Evolutionary conservation across 805 yeast genomes (phyloP).

Genomic region (Hanseniaspora taiwanica): DNA sequence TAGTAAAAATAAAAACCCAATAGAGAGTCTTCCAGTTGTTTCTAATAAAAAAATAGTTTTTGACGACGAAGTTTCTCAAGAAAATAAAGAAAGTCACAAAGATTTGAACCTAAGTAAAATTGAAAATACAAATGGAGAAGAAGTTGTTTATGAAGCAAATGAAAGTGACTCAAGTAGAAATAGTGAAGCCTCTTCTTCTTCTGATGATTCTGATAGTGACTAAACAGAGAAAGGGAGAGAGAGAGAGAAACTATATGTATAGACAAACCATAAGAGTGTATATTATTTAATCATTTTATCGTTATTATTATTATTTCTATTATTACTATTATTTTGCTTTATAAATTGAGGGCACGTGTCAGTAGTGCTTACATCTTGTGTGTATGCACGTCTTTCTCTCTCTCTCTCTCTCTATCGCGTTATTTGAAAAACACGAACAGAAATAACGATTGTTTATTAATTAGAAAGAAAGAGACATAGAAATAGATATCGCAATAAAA

Average conservation of each 20-base stretch:
- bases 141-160: conserved; percentile 22
- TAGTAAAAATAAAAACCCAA: conserved; percentile 26
- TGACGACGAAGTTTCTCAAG: conserved; percentile 29
- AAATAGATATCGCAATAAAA: too few species aligned
- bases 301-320: too few species aligned
- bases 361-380: too few species aligned
- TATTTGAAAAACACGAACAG: too few species aligned
- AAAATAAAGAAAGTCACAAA: conserved; percentile 24
- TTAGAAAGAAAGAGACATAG: not conserved
- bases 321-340: too few species aligned
- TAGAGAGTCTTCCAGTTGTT: conserved; percentile 41
- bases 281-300: too few species aligned
- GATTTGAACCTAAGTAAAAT: conserved; percentile 20
- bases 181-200: conserved; percentile 7
- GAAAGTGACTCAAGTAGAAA: conserved; percentile 11
- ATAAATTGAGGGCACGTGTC: too few species aligned
- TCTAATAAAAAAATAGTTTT: conserved; percentile 36
- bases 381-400: too few species aligned
- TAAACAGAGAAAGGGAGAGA: conserved; percentile 12
- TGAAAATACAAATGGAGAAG: conserved; percentile 23
- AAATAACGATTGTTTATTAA: not conserved
- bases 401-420: too few species aligned
- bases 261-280: too few species aligned
- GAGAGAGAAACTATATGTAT: not conserved
- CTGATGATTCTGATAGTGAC: conserved; percentile 14